A percentile compares a stretch with the other conserved stretches of the same genome.
Conservation (phyloP, 495 filamentous ascomycete genomes). For the Talaromyces nanjingensis region DNA sequence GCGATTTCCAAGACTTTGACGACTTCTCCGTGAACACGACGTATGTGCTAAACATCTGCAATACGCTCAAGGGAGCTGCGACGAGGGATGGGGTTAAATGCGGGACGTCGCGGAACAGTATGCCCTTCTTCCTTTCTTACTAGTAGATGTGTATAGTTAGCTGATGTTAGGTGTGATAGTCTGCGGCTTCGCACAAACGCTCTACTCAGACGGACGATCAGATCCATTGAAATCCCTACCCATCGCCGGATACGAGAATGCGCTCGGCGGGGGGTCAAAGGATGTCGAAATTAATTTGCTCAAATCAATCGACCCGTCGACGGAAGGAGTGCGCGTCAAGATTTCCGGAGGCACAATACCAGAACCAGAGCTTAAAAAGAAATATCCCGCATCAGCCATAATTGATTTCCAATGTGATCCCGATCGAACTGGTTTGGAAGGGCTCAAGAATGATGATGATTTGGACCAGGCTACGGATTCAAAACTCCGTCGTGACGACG, state of each 20-base stretch:
- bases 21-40: slow-evolving; percentile 58
- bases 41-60: slow-evolving; percentile 84
- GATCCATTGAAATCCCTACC: slow-evolving; percentile 44
- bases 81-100: slow-evolving; percentile 56
- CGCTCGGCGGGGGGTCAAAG: slow-evolving; percentile 39
- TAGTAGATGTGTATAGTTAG: background rate
- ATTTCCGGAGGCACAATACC: slow-evolving; percentile 60
- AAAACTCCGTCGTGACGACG: slow-evolving; percentile 42
- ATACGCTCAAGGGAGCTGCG: slow-evolving; percentile 47
- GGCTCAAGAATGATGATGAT: slow-evolving; percentile 32
- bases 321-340: slow-evolving; percentile 63
- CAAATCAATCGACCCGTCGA: slow-evolving; percentile 52
- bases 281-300: slow-evolving; percentile 58
- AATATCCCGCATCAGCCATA: slow-evolving; percentile 56
- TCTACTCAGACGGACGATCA: slow-evolving; percentile 18
- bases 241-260: slow-evolving; percentile 63
- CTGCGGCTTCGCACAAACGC: slow-evolving; percentile 62
- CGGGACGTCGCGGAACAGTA: slow-evolving; percentile 47
- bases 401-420: slow-evolving; percentile 80
- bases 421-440: slow-evolving; percentile 62
- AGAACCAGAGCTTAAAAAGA: slow-evolving; percentile 33
- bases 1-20: slow-evolving; percentile 44
- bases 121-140: slow-evolving; percentile 5
- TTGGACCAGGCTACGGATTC: slow-evolving; percentile 14
- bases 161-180: slow-evolving; percentile 39